A percentile compares a stretch with the other conserved stretches of the same genome.
Conservation (phyloP, 2,329 filamentous ascomycete genomes). For the Lachnellula arida region DNA sequence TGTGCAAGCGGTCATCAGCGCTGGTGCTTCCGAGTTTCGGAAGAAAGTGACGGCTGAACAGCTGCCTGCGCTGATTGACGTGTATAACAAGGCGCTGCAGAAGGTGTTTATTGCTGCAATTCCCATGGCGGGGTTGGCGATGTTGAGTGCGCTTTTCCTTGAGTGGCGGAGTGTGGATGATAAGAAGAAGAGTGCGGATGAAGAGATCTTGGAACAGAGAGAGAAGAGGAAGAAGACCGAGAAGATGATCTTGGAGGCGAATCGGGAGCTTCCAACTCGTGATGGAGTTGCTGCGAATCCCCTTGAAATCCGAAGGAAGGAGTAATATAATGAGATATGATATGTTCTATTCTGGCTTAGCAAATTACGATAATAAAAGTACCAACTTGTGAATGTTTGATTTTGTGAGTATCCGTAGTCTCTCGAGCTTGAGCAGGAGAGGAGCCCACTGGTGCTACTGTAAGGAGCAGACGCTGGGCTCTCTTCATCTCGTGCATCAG, state of each 20-base stretch:
- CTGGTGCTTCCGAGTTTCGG: conserved; percentile 42
- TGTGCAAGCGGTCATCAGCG: conserved; percentile 23
- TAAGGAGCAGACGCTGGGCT: no score
- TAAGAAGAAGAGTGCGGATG: not conserved
- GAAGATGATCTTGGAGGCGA: not conserved
- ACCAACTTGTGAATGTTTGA: no score
- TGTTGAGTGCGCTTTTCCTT: conserved; percentile 45
- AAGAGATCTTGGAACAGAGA: not conserved
- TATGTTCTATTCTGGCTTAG: no score
- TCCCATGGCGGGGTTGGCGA: conserved; percentile 43
- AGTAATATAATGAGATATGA: no score
- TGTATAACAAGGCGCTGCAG: conserved; percentile 50
- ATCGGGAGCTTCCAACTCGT: not conserved
- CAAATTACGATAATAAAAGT: no score
- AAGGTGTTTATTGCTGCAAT: conserved; percentile 50
- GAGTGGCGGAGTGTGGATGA: conserved; percentile 41
- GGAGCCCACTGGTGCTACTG: no score
- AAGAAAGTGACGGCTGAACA: conserved; percentile 37
- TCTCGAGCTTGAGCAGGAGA: no score
- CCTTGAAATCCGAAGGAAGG: no score
- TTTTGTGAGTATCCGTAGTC: no score
- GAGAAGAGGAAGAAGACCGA: not conserved
- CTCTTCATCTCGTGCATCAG: no score
- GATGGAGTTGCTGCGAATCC: no score
- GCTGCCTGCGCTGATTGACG: conserved; percentile 41